A percentile compares a stretch with the other conserved stretches of the same genome.
Evolutionary conservation across 768 basidiomycete species (phyloP).

Genomic region (Suillus subaureus): DNA sequence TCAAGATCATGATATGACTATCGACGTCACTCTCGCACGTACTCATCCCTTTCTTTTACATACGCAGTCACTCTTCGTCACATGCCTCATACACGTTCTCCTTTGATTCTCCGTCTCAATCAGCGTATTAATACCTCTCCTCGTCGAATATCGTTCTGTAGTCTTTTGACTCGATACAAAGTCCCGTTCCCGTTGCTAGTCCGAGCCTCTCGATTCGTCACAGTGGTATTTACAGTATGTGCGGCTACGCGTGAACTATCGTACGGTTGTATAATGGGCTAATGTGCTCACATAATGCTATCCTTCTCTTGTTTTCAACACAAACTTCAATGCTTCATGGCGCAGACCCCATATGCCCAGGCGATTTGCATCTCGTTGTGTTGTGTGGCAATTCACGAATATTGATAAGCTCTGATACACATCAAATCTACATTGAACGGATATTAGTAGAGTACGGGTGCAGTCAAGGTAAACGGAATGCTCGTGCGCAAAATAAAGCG

Average conservation of each 20-base stretch:
- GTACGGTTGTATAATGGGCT: not conserved
- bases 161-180: no score
- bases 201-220: no score
- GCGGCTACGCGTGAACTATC: not conserved
- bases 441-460: constrained; percentile 7
- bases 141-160: no score
- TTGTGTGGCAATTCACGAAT: not conserved
- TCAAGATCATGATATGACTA: no score
- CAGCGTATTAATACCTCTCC: no score
- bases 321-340: not conserved
- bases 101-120: no score
- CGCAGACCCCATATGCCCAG: not conserved
- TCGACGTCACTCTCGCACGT: no score
- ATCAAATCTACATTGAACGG: constrained; percentile 3
- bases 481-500: not conserved
- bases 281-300: not conserved
- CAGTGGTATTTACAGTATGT: not conserved
- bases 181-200: no score
- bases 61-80: no score
- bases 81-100: no score
- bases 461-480: constrained; percentile 2
- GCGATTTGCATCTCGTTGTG: not conserved
- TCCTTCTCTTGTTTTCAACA: not conserved
- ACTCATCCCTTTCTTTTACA: no score
- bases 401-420: not conserved